Evolutionary conservation across 1,284 basidiomycete species (phyloP), one percentile per base, ranked within the genome.

Genomic region (Leucoagaricus sp.): DNA sequence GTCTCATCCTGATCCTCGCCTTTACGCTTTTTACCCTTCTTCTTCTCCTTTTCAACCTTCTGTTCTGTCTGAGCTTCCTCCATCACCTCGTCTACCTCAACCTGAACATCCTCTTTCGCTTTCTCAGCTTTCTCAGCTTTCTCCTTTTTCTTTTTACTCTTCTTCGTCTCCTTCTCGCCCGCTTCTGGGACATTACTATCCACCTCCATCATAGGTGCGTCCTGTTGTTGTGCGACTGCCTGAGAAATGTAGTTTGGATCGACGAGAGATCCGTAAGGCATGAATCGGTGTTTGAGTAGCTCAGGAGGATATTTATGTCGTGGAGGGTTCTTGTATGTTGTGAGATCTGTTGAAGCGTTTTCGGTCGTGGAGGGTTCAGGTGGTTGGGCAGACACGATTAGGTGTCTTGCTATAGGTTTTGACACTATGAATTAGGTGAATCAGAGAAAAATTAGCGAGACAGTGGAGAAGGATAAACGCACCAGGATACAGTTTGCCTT

Each of bases 401-500:
- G 65, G 60, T 82, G 84, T 0, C 79, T 78, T 0, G 84, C 67
- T 29, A 87, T 77, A 0, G 79, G 74, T 63, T 82, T 83, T 0
- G 85, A 81, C 19, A 84, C 87, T 87, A 25, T 3, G 25, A 17
- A 38, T 12, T 42, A 33, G 26, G 13, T n/a, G 19, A n/a, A 25
- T 28, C 17, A 23, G 3, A 21, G 8, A n/a, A 8, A n/a, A 17
- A 10, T 36, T n/a, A 26, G 6, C 1, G 21, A 41, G 28, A 12
- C 17, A 51, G 19, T 44, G 17, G 38, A 36, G 29, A 57, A 42
- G 57, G 46, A n/a, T 28, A 31, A 45, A 46, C 75, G 54, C 59
- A 89, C 89, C 82, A 54, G 76, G 69, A 64, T 79, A 88, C 1
- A 90, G 66, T 54, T 75, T 80, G 1, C 86, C 86, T 25, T 75